Base-by-base conservation (phyloP, 495 filamentous ascomycete genomes). In the Penicillium argentinense region DNA sequence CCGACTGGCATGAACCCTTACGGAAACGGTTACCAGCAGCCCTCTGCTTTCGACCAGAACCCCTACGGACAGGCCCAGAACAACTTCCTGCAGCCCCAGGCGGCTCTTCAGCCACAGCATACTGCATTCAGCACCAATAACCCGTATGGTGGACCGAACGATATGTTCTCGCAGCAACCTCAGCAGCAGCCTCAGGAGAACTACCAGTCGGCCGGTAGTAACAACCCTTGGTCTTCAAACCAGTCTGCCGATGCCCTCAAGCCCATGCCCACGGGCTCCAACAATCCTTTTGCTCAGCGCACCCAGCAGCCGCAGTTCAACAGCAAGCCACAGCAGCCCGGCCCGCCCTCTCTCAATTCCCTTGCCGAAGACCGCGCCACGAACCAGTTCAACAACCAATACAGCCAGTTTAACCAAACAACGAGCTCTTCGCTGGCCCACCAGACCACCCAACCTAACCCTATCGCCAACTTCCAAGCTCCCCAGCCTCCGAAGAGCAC, bases 241-340 rank as follows among this genome's bases (percentile, higher is more conserved):
- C 77, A 75, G 44, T 59, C 66, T 39, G 57, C 64, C 4, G 73
- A 77, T 48, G 39, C 67, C 23, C 55, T 77, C 30, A 73, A 74
- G 42, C 74, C 75, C 12, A 72, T 79, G 58, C 67, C 87, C 1
- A 97, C 92, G 18, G 92, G 92, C 39, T 97, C 92, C 0, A 98
- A 97, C 72, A 98, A 98, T 55, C 92, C 92, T 24, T 98, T 98
- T 60, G 92, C 92, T 4, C 56, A 68, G 19, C 79, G 79, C 9
- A 80, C 80, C 54, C 67, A 36, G 8, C 33, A 79, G 60, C 51
- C 73, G 71, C 72, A 56, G 43, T 54, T 84, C 5, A 92, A 88
- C 67, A 50, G 26, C 26, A 91, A 88, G 50, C 74, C 73, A 29
- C 73, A 78, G 26, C 53, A 72, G 17, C 72, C 76, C 7, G 71